phyloP scores from a whole-genome alignment of 2,329 filamentous ascomycete genomes.

The Cryphonectria parasitica region DNA sequence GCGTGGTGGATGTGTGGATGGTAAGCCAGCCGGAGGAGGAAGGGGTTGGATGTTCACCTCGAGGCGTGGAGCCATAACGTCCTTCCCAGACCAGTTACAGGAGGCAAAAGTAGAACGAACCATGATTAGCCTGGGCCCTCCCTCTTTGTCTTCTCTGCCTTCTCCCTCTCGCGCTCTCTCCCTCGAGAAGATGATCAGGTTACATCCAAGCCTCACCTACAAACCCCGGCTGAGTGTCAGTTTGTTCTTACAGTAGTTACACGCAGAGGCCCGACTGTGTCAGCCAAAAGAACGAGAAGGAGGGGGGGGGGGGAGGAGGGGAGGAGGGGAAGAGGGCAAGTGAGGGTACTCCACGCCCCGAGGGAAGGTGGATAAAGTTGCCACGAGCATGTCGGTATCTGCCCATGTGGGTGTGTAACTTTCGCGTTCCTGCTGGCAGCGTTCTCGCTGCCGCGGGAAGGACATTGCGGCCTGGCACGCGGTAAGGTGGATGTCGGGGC shows the following conservation, averaged over 20 bases:
- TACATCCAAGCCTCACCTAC: not conserved
- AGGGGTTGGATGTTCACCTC: constrained; percentile 2
- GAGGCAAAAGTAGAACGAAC: not conserved
- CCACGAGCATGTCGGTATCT: constrained; percentile 9
- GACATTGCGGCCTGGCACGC: not conserved
- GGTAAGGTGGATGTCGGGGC: not conserved
- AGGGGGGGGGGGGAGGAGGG: too few species aligned
- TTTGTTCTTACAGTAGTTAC: not conserved
- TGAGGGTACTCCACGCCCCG: not conserved
- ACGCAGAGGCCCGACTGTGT: not conserved
- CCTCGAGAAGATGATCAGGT: not conserved
- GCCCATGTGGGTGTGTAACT: not conserved
- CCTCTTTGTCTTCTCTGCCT: not conserved
- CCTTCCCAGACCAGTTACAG: constrained; percentile 14
- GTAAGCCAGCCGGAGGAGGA: constrained; percentile 6
- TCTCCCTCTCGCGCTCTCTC: not conserved
- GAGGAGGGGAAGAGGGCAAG: not conserved
- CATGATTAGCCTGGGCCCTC: not conserved
- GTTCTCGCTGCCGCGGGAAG: not conserved
- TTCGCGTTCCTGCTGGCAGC: not conserved
- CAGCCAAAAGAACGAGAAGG: not conserved
- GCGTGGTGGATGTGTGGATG: constrained; percentile 14
- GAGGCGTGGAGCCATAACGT: constrained; percentile 4
- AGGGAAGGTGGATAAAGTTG: not conserved
- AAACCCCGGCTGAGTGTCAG: not conserved